Evolutionary conservation across 2,329 filamentous ascomycete genomes (phyloP), one percentile per base, ranked within the genome.

Genomic region (Talaromyces verruculosus): DNA sequence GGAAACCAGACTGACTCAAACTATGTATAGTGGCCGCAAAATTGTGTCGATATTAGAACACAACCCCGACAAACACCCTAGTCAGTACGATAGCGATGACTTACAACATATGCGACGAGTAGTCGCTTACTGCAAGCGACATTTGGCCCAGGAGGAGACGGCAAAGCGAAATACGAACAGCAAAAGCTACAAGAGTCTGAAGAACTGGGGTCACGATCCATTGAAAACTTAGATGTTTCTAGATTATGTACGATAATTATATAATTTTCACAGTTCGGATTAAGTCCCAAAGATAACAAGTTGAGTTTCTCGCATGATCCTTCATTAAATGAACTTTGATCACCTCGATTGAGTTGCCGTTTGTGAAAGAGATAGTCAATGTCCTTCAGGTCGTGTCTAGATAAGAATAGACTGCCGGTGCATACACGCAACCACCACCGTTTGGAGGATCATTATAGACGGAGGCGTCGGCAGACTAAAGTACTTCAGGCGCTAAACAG

Each of bases 91-190:
- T n/a, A 47, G n/a, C 5, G 51, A 58, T 13, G 65, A 62, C 37
- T 55, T 65, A 8, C 63, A 62, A 47, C 65, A 67, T 59, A 67
- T 62, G 65, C 37, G 63, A 47, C 43, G 57, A 22, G 65, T 65
- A 13, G 63, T 65, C 25, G 65, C 63, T 55, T 67, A 67, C 25
- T 65, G 64, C 19, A 65, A 65, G 73, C 81, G 87, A 4, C 88
- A 90, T 76, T 77, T 91, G 0, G 88, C 87, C 0, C 87, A 89
- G 70, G 88, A 90, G 74, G 81, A 84, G 65, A 84, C 82, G 68
- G 81, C 80, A 39, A 88, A 89, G 71, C 77, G 81, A 65, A 79
- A 88, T 69, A 85, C 86, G 61, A 71, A 80, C n/a, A 84, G 81
- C 70, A 83, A 81, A 70, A 82, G 79, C 67, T 88, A 88, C 58